phyloP scores from a whole-genome alignment of 2,329 filamentous ascomycete species.

The Tolypocladium guangdongense region DNA sequence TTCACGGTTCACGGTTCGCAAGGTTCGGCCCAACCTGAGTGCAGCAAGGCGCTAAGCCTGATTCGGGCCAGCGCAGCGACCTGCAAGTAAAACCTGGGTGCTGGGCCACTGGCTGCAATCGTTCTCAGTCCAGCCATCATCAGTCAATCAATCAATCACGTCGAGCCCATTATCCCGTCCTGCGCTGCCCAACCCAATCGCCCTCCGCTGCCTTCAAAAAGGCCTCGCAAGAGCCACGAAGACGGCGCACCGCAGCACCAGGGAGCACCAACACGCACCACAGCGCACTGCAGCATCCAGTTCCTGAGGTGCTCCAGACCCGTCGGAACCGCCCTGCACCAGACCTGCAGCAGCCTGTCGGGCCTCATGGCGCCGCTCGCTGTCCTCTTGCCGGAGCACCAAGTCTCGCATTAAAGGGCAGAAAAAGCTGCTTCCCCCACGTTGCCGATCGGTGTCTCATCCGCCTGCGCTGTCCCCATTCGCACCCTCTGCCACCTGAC shows the following conservation, averaged over 20 bases:
- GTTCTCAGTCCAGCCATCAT: not conserved
- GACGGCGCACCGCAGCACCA: not conserved
- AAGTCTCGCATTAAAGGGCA: conserved; percentile 3
- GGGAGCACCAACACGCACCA: not conserved
- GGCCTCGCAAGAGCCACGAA: not conserved
- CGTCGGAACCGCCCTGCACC: not conserved
- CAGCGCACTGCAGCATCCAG: not conserved
- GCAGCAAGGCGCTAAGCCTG: not conserved
- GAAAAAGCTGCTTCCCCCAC: not conserved
- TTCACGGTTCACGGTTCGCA: too few relatives aligned
- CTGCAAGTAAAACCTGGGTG: too few relatives aligned
- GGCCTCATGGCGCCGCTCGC: conserved; percentile 6
- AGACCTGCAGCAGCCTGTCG: not conserved
- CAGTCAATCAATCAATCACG: not conserved
- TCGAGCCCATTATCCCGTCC: not conserved
- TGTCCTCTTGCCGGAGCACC: conserved; percentile 4
- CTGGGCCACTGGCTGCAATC: not conserved
- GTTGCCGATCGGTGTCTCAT: conserved; percentile 1
- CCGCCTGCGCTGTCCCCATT: not conserved
- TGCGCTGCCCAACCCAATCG: not conserved
- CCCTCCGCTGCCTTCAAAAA: not conserved
- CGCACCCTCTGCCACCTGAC: not conserved
- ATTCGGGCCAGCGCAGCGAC: not conserved
- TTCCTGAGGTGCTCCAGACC: not conserved
- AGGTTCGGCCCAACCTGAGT: not conserved